Evolutionary conservation across 2,329 filamentous ascomycete genomes (phyloP), one percentile per base, ranked within the genome.

Genomic region (Aureobasidium sp.): DNA sequence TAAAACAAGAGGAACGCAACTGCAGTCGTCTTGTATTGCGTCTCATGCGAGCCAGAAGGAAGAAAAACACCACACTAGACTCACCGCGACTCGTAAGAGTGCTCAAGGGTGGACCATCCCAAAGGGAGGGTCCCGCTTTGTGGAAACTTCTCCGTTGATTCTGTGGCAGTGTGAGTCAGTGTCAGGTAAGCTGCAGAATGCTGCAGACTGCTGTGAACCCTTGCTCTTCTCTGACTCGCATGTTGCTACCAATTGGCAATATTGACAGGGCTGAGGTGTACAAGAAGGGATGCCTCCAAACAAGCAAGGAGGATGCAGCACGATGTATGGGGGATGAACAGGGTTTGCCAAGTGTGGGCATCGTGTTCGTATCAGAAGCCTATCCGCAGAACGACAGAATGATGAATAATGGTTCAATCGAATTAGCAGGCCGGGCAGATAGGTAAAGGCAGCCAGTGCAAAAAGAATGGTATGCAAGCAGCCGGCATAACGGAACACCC

Each of bases 221-320:
- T 48, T 50, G 16, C 34, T 39, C 45, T 32, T 45, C 36, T 50
- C 57, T 59, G 57, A 59, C 57, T 59, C 57, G 57, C 57, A 59
- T 59, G 45, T 25, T 34, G 45, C 42, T 50, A 59, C 44, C 41
- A 57, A 34, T 27, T 13, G 11, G 14, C 54, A 59, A 59, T 59
- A 42, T 49, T 16, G 16, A 37, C 36, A 50, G 45, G 45, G 57
- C 57, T 49, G 57, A 50, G 34, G 16, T 37, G 39, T 25, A 49
- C 21, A 21, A 21, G 21, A 21, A 36, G 10, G 45, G 42, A 11
- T 48, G 16, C 5, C 7, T 50, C 16, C 16, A n/a, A 25, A 41
- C 14, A 47, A 58, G 54, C 21, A 21, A 21, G 21, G 54, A 21
- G 36, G 16, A 21, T 37, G n/a, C 42, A n/a, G 37, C 30, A 21